Conservation (phyloP, 768 basidiomycete genomes). For the Auricularia sp. region DNA sequence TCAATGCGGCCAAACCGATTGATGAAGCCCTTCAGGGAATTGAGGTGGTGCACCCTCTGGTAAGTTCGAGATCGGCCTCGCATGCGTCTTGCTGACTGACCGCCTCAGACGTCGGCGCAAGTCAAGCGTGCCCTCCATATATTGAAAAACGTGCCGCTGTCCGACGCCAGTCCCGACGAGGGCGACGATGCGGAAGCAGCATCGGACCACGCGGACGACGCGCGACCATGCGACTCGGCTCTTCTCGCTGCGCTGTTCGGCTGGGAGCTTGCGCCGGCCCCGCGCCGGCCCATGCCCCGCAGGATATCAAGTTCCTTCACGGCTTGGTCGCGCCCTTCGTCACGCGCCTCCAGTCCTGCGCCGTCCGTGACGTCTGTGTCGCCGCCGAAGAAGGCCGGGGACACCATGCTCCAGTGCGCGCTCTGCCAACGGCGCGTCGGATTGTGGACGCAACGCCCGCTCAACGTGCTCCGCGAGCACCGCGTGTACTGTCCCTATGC, state of each 20-base stretch:
- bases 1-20: conserved; percentile 40
- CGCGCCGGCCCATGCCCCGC: conserved; percentile 5
- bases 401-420: conserved; percentile 43
- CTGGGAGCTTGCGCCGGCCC: conserved; percentile 30
- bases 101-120: not conserved
- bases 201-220: not conserved
- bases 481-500: conserved; percentile 82
- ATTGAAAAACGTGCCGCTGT: not conserved
- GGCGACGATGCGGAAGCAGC: not conserved
- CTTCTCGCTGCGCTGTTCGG: conserved; percentile 38
- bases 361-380: conserved; percentile 7
- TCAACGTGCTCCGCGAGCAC: conserved; percentile 74
- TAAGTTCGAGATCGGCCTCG: conserved; percentile 22
- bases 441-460: conserved; percentile 55
- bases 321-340: conserved; percentile 8
- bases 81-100: not conserved
- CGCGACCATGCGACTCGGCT: conserved; percentile 28
- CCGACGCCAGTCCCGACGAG: not conserved
- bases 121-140: not conserved
- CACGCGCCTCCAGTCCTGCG: conserved; percentile 13
- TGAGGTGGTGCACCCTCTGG: conserved; percentile 62
- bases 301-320: conserved; percentile 2
- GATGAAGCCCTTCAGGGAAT: conserved; percentile 44
- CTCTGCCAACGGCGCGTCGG: conserved; percentile 74
- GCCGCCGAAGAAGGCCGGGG: no score